These are phyloP conservation scores for Penicillium desertorum DNA, from an alignment of 495 filamentous ascomycete genomes.

Conservation along the genomic window DNA sequence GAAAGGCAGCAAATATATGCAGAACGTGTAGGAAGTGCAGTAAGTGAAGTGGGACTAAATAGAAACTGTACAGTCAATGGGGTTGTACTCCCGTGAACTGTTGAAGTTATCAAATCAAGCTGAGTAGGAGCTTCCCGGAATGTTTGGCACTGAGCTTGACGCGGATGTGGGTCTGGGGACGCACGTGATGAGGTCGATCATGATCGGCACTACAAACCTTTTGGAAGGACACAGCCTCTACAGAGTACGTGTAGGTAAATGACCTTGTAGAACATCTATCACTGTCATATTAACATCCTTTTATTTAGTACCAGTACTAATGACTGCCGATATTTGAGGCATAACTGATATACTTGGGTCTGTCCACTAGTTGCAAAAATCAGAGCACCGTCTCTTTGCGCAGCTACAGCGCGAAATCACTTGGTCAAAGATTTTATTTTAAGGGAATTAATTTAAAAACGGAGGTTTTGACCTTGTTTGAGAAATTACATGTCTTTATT, in stretches of 20 bases:
- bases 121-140: constrained; percentile 2
- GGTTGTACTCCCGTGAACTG: neutral
- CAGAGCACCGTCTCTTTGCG: neutral
- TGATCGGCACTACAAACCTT: neutral
- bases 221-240: neutral
- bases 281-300: neutral
- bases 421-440: neutral
- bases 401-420: neutral
- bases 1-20: neutral
- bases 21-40: neutral
- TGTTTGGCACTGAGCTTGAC: constrained; percentile 16
- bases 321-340: neutral
- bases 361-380: neutral
- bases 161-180: constrained; percentile 14
- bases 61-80: neutral
- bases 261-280: neutral
- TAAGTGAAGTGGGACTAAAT: neutral
- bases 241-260: neutral
- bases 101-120: neutral
- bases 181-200: constrained; percentile 16
- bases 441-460: neutral
- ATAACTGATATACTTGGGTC: neutral
- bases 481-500: neutral
- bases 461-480: too few species aligned
- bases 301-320: neutral